phyloP scores from a whole-genome alignment of 2,329 filamentous ascomycete species.

The Pseudomassariella vexata region DNA sequence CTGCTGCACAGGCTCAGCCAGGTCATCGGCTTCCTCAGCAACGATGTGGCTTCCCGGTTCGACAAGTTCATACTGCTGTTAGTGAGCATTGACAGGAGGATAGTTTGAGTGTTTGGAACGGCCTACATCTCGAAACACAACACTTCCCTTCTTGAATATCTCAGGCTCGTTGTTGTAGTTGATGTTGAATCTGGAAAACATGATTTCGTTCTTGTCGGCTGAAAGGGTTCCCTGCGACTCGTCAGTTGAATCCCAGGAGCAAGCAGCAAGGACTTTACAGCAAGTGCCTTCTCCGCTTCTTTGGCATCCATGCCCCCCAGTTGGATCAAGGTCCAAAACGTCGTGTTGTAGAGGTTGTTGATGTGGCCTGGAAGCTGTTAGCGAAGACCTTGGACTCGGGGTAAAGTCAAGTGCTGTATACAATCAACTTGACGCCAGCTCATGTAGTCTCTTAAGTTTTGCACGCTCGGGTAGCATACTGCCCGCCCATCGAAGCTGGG shows the following conservation, averaged over 20 bases:
- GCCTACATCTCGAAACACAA: constrained; percentile 77
- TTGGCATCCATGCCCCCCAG: constrained; percentile 68
- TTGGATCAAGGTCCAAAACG: constrained; percentile 86
- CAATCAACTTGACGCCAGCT: constrained; percentile 97
- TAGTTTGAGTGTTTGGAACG: too few relatives aligned
- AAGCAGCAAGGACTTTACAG: constrained; percentile 40
- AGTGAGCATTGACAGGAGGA: constrained; percentile 22
- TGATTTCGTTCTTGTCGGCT: constrained; percentile 90
- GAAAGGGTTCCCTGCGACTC: constrained; percentile 66
- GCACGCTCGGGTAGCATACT: constrained; percentile 78
- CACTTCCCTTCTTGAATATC: constrained; percentile 89
- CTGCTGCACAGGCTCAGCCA: constrained; percentile 48
- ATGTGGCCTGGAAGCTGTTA: constrained; percentile 64
- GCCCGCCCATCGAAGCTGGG: constrained; percentile 92
- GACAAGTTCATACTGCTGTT: constrained; percentile 61
- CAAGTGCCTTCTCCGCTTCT: constrained; percentile 75
- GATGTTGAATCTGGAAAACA: constrained; percentile 82
- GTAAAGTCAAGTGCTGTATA: constrained; percentile 34
- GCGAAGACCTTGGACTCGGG: neutral
- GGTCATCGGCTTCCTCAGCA: constrained; percentile 37
- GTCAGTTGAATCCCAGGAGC: constrained; percentile 11
- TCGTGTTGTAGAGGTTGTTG: constrained; percentile 97
- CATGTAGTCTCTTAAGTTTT: constrained; percentile 88
- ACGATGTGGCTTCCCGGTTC: constrained; percentile 47
- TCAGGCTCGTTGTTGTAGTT: constrained; percentile 98